Evolutionary conservation across 1,139 yeast species (phyloP).

Genomic region (Meyerozyma smithsonii): DNA sequence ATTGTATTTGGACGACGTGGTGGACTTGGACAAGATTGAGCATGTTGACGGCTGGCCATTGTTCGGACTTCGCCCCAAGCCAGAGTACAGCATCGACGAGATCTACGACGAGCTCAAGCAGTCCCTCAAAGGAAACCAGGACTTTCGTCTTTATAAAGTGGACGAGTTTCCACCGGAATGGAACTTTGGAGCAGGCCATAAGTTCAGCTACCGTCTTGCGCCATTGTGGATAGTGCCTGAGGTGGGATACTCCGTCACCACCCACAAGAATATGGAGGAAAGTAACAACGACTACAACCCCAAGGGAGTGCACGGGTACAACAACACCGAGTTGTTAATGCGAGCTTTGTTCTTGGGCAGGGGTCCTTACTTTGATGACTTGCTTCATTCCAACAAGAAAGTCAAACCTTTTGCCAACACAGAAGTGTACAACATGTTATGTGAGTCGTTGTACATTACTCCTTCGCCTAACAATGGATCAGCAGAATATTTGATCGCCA

Average conservation of each 20-base stretch:
- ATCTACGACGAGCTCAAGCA: slow-evolving; percentile 29
- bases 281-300: slow-evolving; percentile 49
- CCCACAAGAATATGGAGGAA: slow-evolving; percentile 51
- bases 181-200: slow-evolving; percentile 59
- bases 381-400: slow-evolving; percentile 22
- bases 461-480: slow-evolving; percentile 66
- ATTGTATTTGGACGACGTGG: slow-evolving; percentile 63
- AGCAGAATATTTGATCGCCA: slow-evolving; percentile 17
- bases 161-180: slow-evolving; percentile 63
- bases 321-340: slow-evolving; percentile 73
- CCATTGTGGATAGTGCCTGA: slow-evolving; percentile 83
- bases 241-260: slow-evolving; percentile 75
- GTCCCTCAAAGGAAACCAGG: slow-evolving; percentile 23
- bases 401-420: slow-evolving; percentile 66
- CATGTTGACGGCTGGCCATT: slow-evolving; percentile 89
- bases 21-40: slow-evolving; percentile 51
- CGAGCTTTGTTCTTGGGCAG: slow-evolving; percentile 72
- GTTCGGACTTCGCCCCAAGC: slow-evolving; percentile 64
- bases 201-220: slow-evolving; percentile 61
- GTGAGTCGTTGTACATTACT: slow-evolving; percentile 56
- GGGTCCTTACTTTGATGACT: slow-evolving; percentile 67
- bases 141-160: slow-evolving; percentile 46
- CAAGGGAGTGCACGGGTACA: slow-evolving; percentile 81
- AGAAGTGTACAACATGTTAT: slow-evolving; percentile 69
- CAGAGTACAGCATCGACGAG: slow-evolving; percentile 27